Evolutionary conservation across 768 basidiomycete genomes (phyloP), one percentile per base, ranked within the genome.

Genomic region (Tephrocybe rancida): DNA sequence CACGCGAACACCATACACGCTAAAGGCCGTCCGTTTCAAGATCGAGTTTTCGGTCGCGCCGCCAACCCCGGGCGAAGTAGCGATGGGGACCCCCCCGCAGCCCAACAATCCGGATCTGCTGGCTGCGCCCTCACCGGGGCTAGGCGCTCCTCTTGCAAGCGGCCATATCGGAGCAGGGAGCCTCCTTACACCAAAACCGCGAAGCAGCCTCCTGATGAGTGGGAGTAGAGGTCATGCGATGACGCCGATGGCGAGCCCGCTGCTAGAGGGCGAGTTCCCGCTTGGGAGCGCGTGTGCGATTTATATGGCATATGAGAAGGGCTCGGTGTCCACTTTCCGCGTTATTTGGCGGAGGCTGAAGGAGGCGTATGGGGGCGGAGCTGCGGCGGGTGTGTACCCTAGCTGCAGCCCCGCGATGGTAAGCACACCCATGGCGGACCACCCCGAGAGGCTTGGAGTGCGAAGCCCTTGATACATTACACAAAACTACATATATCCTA

Each of bases 281-380:
- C 64, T 67, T 11, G 78, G 74, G 1, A 73, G 72, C 59, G 56
- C 64, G 50, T 90, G 88, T 38, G 84, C 84, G 38, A 81, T 95
- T 56, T 84, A 86, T 50, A 73, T 98, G 61, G 80, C 90, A 21
- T 86, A 91, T 58, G 95, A 97, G 76, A 97, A 94, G 70, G 95
- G 95, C 22, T 91, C 93, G 5, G 79, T 89, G 64, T 88, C 92
- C 50, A 87, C 90, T 42, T 96, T 97, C 75, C 87, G 86, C 68
- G 73, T 79, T 5, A 76, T 94, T 10, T 91, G 88, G 76, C 82
- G 82, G 64, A 80, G 82, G 58, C 67, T 95, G 60, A 82, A 86
- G 64, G 83, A 85, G 35, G 80, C 84, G 57, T 94, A 92, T 83
- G 74, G 71, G 30, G 62, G 67, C 66, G 67, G 53, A 53, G 65